Evolutionary conservation across 257 asterid genomes (phyloP).

Genomic region (Solanum lycopersicoides): DNA sequence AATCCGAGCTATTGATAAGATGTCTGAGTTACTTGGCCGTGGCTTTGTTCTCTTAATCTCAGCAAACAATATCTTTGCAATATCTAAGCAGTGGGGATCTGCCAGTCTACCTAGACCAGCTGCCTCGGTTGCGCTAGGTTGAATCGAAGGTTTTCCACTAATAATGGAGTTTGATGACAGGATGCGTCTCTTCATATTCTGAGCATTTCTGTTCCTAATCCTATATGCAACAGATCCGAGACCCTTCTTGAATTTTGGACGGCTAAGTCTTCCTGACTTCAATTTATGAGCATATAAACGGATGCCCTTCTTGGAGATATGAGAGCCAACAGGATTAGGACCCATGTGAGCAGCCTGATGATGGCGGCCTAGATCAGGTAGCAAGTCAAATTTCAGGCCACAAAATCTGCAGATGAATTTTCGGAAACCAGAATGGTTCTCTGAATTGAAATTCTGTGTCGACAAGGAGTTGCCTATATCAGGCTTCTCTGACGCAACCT

Average conservation of each 20-base stretch:
- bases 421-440: conserved; percentile 37
- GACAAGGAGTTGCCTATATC: conserved; percentile 22
- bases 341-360: conserved; percentile 99
- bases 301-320: conserved; percentile 69
- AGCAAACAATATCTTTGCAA: conserved; percentile 67
- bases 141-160: conserved; percentile 27
- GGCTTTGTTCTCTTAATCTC: conserved; percentile 70
- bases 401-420: conserved; percentile 81
- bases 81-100: conserved; percentile 78
- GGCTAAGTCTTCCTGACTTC: conserved; percentile 78
- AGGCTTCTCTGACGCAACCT: conserved; percentile 18
- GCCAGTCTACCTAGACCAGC: conserved; percentile 56
- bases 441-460: conserved; percentile 22
- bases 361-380: conserved; percentile 98
- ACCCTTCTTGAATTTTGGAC: conserved; percentile 64
- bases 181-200: conserved; percentile 59
- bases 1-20: conserved; percentile 58
- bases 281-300: conserved; percentile 65
- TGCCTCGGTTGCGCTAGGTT: conserved; percentile 38
- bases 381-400: conserved; percentile 91
- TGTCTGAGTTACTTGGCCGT: conserved; percentile 73
- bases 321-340: conserved; percentile 39
- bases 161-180: conserved; percentile 38
- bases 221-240: conserved; percentile 61
- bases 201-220: conserved; percentile 66